A percentile compares a stretch with the other conserved stretches of the same genome.
phyloP scores from a whole-genome alignment of 1,284 basidiomycete species.

The Cutaneotrichosporon sp. region DNA sequence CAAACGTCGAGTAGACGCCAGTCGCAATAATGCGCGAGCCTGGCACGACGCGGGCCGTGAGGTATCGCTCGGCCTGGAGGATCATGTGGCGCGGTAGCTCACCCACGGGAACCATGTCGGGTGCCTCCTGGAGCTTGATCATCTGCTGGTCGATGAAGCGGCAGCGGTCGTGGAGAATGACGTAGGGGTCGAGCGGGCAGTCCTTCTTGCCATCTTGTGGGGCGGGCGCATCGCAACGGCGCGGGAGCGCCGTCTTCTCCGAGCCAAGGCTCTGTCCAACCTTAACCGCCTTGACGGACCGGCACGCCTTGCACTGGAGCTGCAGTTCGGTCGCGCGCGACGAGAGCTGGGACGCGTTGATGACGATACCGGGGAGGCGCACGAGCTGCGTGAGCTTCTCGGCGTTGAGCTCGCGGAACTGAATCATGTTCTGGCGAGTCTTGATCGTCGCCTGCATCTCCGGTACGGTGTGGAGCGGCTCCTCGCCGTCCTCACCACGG shows the following conservation, averaged over 20 bases:
- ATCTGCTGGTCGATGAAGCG: constrained; percentile 94
- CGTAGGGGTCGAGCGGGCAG: constrained; percentile 93
- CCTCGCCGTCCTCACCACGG: constrained; percentile 53
- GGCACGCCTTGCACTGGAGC: constrained; percentile 89
- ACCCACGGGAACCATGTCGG: constrained; percentile 99
- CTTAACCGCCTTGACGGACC: constrained; percentile 74
- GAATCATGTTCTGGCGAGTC: constrained; percentile 85
- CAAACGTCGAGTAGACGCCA: constrained; percentile 94
- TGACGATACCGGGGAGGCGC: constrained; percentile 95
- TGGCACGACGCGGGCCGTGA: constrained; percentile 88
- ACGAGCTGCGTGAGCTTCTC: constrained; percentile 94
- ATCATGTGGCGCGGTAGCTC: constrained; percentile 96
- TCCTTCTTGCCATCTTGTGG: constrained; percentile 72
- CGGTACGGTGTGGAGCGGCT: constrained; percentile 62
- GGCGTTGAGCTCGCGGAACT: constrained; percentile 92
- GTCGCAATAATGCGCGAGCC: constrained; percentile 92
- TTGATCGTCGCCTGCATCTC: constrained; percentile 86
- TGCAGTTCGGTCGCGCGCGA: constrained; percentile 89
- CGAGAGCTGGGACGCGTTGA: constrained; percentile 90
- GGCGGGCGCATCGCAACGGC: constrained; percentile 75
- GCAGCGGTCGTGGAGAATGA: constrained; percentile 94
- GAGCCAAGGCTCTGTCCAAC: constrained; percentile 83
- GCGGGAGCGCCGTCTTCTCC: constrained; percentile 74
- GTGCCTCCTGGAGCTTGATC: constrained; percentile 96
- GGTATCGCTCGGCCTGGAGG: constrained; percentile 81